Evolutionary conservation across 1,139 yeast species (phyloP), one percentile per base, ranked within the genome.

Genomic region (Wickerhamomyces sp.): DNA sequence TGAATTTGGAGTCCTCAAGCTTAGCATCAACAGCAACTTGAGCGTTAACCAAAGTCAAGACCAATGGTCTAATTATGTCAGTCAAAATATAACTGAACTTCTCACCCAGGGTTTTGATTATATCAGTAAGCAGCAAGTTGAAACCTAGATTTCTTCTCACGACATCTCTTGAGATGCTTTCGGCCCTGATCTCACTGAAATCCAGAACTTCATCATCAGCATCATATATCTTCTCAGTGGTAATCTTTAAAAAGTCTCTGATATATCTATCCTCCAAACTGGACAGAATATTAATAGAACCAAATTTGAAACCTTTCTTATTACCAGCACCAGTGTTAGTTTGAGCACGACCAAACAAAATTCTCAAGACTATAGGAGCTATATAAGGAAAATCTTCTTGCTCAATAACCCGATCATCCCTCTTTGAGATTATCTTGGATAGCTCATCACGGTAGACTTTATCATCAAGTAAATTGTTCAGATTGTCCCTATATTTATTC

Each of bases 301-400:
- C 92, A 55, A 73, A 73, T 50, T 88, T 84, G 50, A 86, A 74
- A 19, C 90, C 81, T 44, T 76, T 74, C 53, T 85, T 85, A 36
- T 81, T 76, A 44, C 88, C 88, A 59, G 82, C 78, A 2, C 70
- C 64, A 24, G 60, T 64, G 25, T 67, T 61, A 5, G 73, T 68
- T 61, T 87, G 95, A 9, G 89, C 88, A 47, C 95, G 72, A 6
- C 98, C 98, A 61, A 83, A 92, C 27, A 94, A 64, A 21, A 94
- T 82, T 47, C 97, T 68, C 35, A 90, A 62, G 5, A 89, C 74
- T 34, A 86, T 59, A 1, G 95, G 94, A 74, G 89, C 75, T 6
- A 92, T 69, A 0, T 49, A 60, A 1, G 60, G 65, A 17, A 74
- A 66, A 56, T 90, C 97, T 7, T 68, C 69, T 13, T 67, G 70